Evolutionary conservation across 208 protist genomes (phyloP).

Genomic region (Entamoeba invadens): DNA sequence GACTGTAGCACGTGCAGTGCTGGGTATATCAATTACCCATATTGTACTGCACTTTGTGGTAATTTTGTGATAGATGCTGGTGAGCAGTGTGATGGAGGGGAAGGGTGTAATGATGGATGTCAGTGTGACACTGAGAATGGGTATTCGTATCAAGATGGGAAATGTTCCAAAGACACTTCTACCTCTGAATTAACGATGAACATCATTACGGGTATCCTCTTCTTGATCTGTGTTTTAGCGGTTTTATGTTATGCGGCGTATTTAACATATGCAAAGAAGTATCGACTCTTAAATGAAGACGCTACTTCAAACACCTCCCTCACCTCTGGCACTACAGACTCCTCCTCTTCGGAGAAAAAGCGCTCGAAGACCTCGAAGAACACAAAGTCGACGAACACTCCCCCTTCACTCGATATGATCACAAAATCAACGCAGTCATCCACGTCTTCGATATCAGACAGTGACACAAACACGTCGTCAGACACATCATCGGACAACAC

Average conservation of each 20-base stretch:
- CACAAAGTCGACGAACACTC: not conserved
- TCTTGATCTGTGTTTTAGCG: not conserved
- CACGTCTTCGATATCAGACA: not conserved
- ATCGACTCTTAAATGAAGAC: not conserved
- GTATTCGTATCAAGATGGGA: not conserved
- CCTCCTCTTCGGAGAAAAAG: not conserved
- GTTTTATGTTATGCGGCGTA: not conserved
- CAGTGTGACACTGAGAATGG: not conserved
- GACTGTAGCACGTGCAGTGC: not conserved
- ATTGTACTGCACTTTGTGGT: not conserved
- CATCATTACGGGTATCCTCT: not conserved
- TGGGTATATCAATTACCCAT: not conserved
- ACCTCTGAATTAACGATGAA: not conserved
- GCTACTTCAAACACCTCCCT: not conserved
- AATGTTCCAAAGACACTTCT: not conserved
- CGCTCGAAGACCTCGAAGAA: too few species aligned
- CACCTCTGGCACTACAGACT: not conserved
- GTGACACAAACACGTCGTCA: not conserved
- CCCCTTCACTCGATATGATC: not conserved
- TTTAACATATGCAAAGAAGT: not conserved
- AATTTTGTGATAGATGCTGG: not conserved
- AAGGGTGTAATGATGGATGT: not conserved
- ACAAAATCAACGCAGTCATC: not conserved
- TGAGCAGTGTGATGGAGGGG: not conserved
- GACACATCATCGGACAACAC: not conserved